Conservation (phyloP, 2,329 filamentous ascomycete species). For the Aureobasidium sp. region DNA sequence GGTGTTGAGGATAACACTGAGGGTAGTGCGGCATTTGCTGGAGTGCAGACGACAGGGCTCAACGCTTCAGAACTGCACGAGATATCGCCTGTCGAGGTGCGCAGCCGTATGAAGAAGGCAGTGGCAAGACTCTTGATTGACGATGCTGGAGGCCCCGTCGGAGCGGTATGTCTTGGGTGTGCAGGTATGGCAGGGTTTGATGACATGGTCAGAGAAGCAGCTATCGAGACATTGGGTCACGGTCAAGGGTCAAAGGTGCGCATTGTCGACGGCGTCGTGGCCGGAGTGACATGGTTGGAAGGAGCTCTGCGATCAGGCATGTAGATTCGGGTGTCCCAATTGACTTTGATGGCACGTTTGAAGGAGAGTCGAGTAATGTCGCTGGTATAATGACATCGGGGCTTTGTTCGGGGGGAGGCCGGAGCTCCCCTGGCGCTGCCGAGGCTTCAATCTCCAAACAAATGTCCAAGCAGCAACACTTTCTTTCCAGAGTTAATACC, state of each 20-base stretch:
- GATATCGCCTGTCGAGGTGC: conserved; percentile 54
- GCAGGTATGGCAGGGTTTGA: conserved; percentile 87
- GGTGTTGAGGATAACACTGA: conserved; percentile 34
- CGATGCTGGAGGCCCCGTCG: conserved; percentile 40
- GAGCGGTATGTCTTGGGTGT: conserved; percentile 74
- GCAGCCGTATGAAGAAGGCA: conserved; percentile 57
- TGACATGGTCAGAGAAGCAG: conserved; percentile 61
- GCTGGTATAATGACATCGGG: neutral
- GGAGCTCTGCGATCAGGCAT: conserved; percentile 34
- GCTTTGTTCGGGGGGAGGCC: conserved; percentile 7
- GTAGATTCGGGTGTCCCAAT: conserved; percentile 13
- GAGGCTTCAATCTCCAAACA: conserved; percentile 1
- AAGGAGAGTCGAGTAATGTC: neutral
- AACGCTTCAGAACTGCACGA: conserved; percentile 72
- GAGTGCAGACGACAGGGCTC: conserved; percentile 73
- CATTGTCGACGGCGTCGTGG: conserved; percentile 73
- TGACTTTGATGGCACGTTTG: neutral
- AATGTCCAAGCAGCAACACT: neutral
- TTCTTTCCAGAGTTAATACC: too few relatives aligned
- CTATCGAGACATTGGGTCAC: conserved; percentile 54
- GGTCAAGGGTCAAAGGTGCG: conserved; percentile 49
- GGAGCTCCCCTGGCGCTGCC: neutral
- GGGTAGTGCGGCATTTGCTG: conserved; percentile 51
- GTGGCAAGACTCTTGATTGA: conserved; percentile 53
- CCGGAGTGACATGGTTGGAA: conserved; percentile 55